Base-by-base conservation (phyloP, 345 rosid species). In the Citropsis articulata region DNA sequence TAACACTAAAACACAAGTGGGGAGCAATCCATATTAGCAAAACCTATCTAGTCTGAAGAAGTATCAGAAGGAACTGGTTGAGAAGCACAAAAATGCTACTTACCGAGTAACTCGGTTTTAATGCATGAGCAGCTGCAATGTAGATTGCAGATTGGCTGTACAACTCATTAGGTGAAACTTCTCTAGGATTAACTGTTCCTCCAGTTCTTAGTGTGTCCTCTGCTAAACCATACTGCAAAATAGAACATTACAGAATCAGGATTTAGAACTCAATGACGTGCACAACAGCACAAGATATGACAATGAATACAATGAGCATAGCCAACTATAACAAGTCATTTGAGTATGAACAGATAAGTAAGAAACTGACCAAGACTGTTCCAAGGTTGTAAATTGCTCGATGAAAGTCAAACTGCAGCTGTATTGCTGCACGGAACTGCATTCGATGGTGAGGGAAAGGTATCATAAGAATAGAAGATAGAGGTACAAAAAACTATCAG, bases 351-450 rank as follows among this genome's bases (percentile, higher is more conserved):
- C 14, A 42, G 80, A 71, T 61, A 83, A 81, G 50, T 38, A 71
- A 79, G 73, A 61, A 81, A 86, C 92, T 86, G 30, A 92, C 98
- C 94, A 96, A 83, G 78, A 96, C 99, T 79, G 99, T 96, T 85
- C 99, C 99, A 27, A 94, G 98, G 87, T 96, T 94, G 93, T 94
- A 92, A 65, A 96, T 96, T 81, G 95, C 99, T 86, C 99, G 84
- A 82, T 94, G 99, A 82, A 96, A 96, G 85, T 94, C 98, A 83
- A 92, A 96, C 66, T 96, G 99, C 88, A 94, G 84, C 82, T 86
- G 90, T 87, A 96, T 96, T 66, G 98, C 99, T 38, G 98, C 92
- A 67, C 98, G 94, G 66, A 96, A 96, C 99, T 96, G 92, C 88
- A 88, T 71, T 56, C 38, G 42, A 78, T 69, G 71, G 78, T 27